Conservation (phyloP, 139 green algal genomes). For the Chlorella sp. region DNA sequence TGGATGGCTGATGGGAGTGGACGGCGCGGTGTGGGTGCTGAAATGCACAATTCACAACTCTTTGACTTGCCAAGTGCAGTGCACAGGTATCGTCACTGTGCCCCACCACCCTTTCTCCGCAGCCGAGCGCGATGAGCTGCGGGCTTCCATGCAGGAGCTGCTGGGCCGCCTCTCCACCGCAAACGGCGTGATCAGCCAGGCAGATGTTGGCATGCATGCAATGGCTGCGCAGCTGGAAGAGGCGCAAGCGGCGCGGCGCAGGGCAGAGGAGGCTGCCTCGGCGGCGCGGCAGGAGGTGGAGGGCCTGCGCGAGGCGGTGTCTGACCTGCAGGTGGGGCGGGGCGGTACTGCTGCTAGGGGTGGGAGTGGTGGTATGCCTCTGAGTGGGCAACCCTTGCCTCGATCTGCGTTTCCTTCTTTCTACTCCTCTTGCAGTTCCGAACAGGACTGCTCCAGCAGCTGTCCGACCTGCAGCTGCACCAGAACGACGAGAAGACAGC, state of each 20-base stretch:
- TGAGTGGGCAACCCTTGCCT: too few species aligned
- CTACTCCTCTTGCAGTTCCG: conserved; percentile 36
- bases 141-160: conserved; percentile 9
- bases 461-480: conserved; percentile 28
- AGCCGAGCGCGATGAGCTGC: conserved; percentile 37
- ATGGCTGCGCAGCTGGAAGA: background rate
- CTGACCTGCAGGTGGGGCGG: conserved; percentile 3
- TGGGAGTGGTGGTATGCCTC: too few species aligned
- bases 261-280: background rate
- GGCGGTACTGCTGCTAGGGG: too few species aligned
- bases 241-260: background rate
- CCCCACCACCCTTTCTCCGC: too few species aligned
- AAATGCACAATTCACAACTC: too few species aligned
- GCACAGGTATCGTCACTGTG: too few species aligned
- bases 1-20: background rate
- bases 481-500: conserved; percentile 37
- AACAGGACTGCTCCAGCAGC: conserved; percentile 22
- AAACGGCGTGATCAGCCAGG: conserved; percentile 12
- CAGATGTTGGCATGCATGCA: background rate
- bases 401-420: too few species aligned
- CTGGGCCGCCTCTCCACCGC: conserved; percentile 2
- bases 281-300: background rate
- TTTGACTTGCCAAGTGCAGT: too few species aligned
- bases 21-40: too few species aligned
- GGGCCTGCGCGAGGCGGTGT: background rate